Base-by-base conservation (phyloP, 148 eudicot species). In the Cornus kousa region DNA sequence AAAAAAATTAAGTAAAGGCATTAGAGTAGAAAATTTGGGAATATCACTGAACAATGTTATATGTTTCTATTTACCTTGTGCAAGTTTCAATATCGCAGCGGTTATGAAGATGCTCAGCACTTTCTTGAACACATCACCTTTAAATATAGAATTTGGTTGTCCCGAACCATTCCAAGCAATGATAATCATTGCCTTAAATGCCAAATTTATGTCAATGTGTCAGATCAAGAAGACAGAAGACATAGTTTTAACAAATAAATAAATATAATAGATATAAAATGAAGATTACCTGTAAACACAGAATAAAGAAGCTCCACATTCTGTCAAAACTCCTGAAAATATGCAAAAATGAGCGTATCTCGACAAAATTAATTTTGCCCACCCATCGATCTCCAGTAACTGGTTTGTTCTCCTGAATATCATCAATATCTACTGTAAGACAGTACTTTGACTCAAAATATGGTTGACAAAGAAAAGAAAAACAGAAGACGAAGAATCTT, bases 321-420 rank as follows among this genome's bases (percentile, higher is more conserved):
- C 94, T 86, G 67, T 91, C 88, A 22, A 84, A 89, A 82, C 94
- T 91, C 80, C 94, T 89, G 73, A 89, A 91, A 5, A 89, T 84
- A 82, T 91, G 94, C 92, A 90, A 91, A 83, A 82, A 91, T 32
- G 94, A 79, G 74, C 87, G 86, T 78, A 83, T 89, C 87, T 91
- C 94, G 22, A 91, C 91, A 64, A 91, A 91, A 83, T 91, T 87
- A 74, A 79, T 70, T 76, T 91, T 91, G n/a, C 92, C 90, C 5
- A 81, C 77, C 90, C 91, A 89, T 17, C 86, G 83, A 77, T 80
- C 81, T 67, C 80, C 82, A n/a, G 75, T 78, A 57, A 71, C 67
- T 71, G 85, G 74, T 84, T 77, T 85, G 57, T 10, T 70, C 46
- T 71, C 92, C 91, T 90, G 83, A 73, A 78, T 55, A 77, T 55